Conservation (phyloP, 805 yeast species). For the Yarrowia sp. region DNA sequence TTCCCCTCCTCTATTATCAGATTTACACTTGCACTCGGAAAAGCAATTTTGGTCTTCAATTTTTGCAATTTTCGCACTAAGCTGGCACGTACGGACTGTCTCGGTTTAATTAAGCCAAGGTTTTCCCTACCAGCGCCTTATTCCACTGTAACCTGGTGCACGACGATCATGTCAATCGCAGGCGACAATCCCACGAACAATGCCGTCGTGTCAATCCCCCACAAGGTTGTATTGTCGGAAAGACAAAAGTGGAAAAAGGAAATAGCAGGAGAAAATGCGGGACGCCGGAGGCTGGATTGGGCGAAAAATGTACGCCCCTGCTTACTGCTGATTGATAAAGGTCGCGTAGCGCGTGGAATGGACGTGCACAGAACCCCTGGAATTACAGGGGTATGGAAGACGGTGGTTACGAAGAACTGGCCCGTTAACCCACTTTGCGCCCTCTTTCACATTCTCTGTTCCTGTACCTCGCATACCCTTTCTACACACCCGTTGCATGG, state of each 20-base stretch:
- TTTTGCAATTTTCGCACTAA: no score
- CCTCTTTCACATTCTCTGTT: background rate
- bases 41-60: background rate
- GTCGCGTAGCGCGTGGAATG: background rate
- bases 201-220: background rate
- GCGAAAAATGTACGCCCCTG: background rate
- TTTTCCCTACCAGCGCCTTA: no score
- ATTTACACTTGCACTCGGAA: background rate
- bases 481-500: conserved; percentile 12
- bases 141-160: background rate
- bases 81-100: background rate
- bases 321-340: background rate
- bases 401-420: background rate
- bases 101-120: background rate
- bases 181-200: background rate
- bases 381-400: no score
- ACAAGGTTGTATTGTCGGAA: background rate
- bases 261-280: background rate
- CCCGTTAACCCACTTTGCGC: background rate
- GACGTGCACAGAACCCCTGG: background rate
- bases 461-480: conserved; percentile 32
- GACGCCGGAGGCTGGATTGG: background rate
- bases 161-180: conserved; percentile 10
- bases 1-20: no score
- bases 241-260: conserved; percentile 2